Evolutionary conservation across 2,329 filamentous ascomycete genomes (phyloP).

Genomic region (Teratosphaeria gauchensis): DNA sequence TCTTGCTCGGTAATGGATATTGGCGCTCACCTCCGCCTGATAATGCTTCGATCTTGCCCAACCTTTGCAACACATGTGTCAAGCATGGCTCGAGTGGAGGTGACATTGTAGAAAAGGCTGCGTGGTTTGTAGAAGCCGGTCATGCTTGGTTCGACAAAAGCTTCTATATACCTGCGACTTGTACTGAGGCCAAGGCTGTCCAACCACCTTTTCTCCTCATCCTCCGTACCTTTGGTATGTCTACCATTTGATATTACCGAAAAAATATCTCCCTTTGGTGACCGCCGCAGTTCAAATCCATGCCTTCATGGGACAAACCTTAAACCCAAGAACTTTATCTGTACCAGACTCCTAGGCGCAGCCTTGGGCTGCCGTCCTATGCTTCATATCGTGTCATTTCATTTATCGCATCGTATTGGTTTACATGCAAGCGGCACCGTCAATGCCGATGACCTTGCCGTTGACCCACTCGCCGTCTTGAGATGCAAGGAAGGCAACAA

Average conservation of each 20-base stretch:
- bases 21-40: background rate
- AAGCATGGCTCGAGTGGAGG: too few species aligned
- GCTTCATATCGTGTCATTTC: background rate
- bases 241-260: background rate
- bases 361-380: background rate
- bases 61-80: too few species aligned
- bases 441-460: slow-evolving; percentile 44
- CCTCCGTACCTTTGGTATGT: background rate
- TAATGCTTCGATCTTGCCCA: too few species aligned
- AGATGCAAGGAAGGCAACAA: slow-evolving; percentile 51
- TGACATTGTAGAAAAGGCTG: too few species aligned
- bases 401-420: background rate
- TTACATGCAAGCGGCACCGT: slow-evolving; percentile 33
- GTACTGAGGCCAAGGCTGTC: too few species aligned
- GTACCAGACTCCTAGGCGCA: background rate
- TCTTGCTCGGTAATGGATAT: background rate
- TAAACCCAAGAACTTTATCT: background rate
- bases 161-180: too few species aligned
- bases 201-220: background rate
- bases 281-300: background rate
- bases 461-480: slow-evolving; percentile 50
- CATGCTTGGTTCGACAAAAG: too few species aligned
- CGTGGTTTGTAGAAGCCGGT: too few species aligned
- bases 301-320: background rate
- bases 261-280: background rate